A percentile compares a stretch with the other conserved stretches of the same genome.
Conservation (phyloP, 768 basidiomycete species). For the Mycena amicta region DNA sequence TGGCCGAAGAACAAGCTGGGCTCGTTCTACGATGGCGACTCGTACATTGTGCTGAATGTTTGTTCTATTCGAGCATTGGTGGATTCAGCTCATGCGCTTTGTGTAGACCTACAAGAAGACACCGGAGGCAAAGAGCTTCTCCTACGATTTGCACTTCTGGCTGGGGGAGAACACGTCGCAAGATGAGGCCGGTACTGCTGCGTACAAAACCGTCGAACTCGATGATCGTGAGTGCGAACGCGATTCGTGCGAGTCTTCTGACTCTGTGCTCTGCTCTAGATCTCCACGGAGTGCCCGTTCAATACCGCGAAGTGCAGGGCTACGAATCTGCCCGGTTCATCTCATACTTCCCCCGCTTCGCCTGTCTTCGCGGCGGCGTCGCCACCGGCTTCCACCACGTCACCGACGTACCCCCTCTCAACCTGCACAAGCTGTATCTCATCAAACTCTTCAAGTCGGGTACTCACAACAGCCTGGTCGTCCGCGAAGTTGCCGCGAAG, state of each 20-base stretch:
- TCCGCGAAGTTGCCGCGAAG: constrained; percentile 51
- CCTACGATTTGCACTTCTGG: constrained; percentile 69
- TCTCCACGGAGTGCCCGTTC: constrained; percentile 56
- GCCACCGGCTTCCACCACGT: constrained; percentile 58
- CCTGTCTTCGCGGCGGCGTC: constrained; percentile 49
- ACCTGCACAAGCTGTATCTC: constrained; percentile 53
- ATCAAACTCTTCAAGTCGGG: constrained; percentile 39
- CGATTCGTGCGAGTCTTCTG: not conserved
- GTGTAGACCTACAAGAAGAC: constrained; percentile 59
- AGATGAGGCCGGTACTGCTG: constrained; percentile 64
- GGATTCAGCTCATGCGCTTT: not conserved
- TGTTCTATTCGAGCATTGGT: constrained; percentile 19
- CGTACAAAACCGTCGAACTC: constrained; percentile 68
- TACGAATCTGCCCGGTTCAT: constrained; percentile 56
- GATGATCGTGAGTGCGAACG: constrained; percentile 54
- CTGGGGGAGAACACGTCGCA: constrained; percentile 59
- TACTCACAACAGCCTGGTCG: constrained; percentile 36
- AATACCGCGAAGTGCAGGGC: constrained; percentile 64
- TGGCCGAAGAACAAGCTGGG: constrained; percentile 57
- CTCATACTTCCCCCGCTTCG: constrained; percentile 52
- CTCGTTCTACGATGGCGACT: constrained; percentile 65
- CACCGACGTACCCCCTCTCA: constrained; percentile 41
- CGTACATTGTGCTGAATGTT: constrained; percentile 66
- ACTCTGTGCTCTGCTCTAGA: constrained; percentile 33
- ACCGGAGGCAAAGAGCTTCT: constrained; percentile 47